A percentile compares a stretch with the other conserved stretches of the same genome.
These are phyloP conservation scores for Neocallimastix lanati DNA, from an alignment of 192 early-diverging fungal genomes.

Conservation along the genomic window DNA sequence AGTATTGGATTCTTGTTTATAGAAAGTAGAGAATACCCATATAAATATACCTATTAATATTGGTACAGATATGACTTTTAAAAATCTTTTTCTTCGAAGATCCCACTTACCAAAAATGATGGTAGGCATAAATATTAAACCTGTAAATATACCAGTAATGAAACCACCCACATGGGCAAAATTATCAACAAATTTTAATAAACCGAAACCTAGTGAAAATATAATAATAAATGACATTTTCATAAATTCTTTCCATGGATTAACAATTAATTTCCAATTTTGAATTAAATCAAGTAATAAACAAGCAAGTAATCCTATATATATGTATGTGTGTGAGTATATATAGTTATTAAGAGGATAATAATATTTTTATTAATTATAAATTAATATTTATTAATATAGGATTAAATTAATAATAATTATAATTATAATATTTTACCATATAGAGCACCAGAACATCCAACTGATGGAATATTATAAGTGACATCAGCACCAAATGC, in stretches of 20 bases:
- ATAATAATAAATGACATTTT: constrained; percentile 43
- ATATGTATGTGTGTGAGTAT: too few relatives aligned
- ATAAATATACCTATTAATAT: too few relatives aligned
- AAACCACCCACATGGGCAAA: constrained; percentile 75
- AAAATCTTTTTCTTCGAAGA: too few relatives aligned
- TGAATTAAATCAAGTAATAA: constrained; percentile 58
- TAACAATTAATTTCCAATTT: constrained; percentile 47
- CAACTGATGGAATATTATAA: constrained; percentile 26
- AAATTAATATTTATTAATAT: not conserved
- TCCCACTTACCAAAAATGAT: constrained; percentile 1
- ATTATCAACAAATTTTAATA: constrained; percentile 62
- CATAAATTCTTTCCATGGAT: constrained; percentile 47
- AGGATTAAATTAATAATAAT: too few relatives aligned
- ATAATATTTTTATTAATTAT: constrained; percentile 8
- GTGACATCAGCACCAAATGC: constrained; percentile 48
- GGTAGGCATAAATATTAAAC: constrained; percentile 51
- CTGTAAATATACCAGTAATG: constrained; percentile 40
- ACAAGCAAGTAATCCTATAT: constrained; percentile 51
- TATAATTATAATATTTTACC: too few relatives aligned
- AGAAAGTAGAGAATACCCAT: constrained; percentile 16
- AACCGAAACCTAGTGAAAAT: constrained; percentile 49
- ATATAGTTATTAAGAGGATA: too few relatives aligned
- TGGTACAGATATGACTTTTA: too few relatives aligned
- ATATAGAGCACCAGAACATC: constrained; percentile 29
- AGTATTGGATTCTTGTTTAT: constrained; percentile 10